Base-by-base conservation (phyloP, 2,329 filamentous ascomycete species). In the Madurella fahalii region DNA sequence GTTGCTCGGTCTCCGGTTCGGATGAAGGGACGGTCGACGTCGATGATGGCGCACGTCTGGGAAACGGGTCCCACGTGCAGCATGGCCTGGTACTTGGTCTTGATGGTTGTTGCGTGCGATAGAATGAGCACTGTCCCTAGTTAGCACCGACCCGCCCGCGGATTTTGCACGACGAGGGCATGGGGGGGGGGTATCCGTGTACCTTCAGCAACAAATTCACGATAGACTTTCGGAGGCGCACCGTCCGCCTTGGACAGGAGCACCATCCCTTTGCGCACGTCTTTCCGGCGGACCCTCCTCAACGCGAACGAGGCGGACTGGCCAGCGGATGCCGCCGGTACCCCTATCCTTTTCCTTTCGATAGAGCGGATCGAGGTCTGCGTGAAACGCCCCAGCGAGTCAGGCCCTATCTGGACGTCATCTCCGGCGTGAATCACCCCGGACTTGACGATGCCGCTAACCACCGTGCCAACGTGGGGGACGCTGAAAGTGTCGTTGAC, bases 401-500 rank as follows among this genome's bases (percentile, higher is more conserved):
- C 93, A 0, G 94, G 94, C 0, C 94, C 94, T 25, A 99, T 84
- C 39, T 96, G 79, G 4, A 99, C 86, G 8, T 80, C 84, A 66
- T 99, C 94, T n/a, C 93, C 93, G 1, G 89, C 83, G 68, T 97
- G 94, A 15, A 96, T 82, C 1, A 95, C 85, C 1, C 93, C 88
- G 1, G 86, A 84, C 65, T 95, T 95, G 58, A 97, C 86, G 34
- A 99, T 92, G 0, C 94, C 94, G 37, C 90, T 94, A 1, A 99
- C 92, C 0, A 99, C 94, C 0, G 94, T 99, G 12, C 94, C 94
- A 1, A 95, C 91, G 70, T 96, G 96, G 2, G 94, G 94, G 4
- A 99, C 94, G 0, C 92, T 96, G 78, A 97, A 99, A 0, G 90
- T 97, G 69, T 99, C 94, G 67, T 97, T 99, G 61, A 99, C 82